These are phyloP conservation scores for Amanita rimosa DNA, from an alignment of 768 basidiomycete genomes.

Conservation along the genomic window DNA sequence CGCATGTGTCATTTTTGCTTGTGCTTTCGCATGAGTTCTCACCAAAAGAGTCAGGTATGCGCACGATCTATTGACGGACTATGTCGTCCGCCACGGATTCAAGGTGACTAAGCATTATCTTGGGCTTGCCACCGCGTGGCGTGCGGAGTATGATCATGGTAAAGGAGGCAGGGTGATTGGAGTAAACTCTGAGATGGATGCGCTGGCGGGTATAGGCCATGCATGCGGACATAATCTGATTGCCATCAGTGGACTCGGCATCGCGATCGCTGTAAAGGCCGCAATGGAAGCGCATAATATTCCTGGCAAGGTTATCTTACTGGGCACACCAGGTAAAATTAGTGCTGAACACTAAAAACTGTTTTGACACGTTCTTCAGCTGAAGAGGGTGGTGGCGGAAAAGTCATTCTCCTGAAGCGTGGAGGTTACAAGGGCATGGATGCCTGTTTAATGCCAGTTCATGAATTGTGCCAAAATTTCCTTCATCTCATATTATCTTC, in stretches of 20 bases:
- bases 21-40: constrained; percentile 7
- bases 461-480: constrained; percentile 1
- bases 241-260: constrained; percentile 64
- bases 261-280: constrained; percentile 62
- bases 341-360: not conserved
- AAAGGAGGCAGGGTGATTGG: constrained; percentile 56
- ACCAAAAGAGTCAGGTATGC: constrained; percentile 39
- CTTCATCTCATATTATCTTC: not conserved
- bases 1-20: constrained; percentile 24
- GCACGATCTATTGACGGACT: constrained; percentile 55
- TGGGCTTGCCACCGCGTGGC: constrained; percentile 67
- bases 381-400: constrained; percentile 74
- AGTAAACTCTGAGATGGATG: constrained; percentile 76
- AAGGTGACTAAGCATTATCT: constrained; percentile 61
- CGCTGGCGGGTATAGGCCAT: constrained; percentile 44
- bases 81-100: constrained; percentile 61
- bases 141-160: constrained; percentile 56
- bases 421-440: constrained; percentile 80
- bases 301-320: constrained; percentile 56
- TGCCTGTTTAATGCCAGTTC: constrained; percentile 57
- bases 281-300: constrained; percentile 53
- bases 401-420: constrained; percentile 58
- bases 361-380: constrained; percentile 27
- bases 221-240: constrained; percentile 82
- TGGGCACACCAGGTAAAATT: constrained; percentile 62